Base-by-base conservation (phyloP, 257 asterid species). In the Haberlea rhodopensis region DNA sequence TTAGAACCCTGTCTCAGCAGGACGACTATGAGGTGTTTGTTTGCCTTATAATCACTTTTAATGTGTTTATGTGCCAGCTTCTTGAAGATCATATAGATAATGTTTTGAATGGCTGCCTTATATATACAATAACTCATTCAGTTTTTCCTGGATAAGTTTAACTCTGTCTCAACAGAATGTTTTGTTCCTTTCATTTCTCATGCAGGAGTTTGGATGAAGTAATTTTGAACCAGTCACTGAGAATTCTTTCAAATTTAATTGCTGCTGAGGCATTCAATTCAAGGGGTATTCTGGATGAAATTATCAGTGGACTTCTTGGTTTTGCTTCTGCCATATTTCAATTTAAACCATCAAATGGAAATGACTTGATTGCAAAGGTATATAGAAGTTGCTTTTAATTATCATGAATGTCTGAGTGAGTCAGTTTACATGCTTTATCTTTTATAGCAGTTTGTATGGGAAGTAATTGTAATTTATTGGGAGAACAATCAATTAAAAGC, bases 331-430 rank as follows among this genome's bases (percentile, higher is more conserved):
- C 85, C 63, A 63, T 86, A 53, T 63, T 76, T 66, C 81, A 74
- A 65, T 56, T 74, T 31, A 82, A 80, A 78, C 68, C 77, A 48
- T 52, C 85, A 57, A 87, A 86, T 71, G 80, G 86, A 65, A 79
- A 75, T 73, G 97, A 90, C 74, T 81, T 90, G 82, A 70, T 89
- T 78, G 85, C 90, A 57, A 92, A 89, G 97, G 99, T 90, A 87
- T 43, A 28, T 66, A 46, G 7, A 26, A 58, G 48, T 46, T 29
- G 21, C 49, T 24, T 34, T 67, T 21, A 32, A 21, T 46, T 31
- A 43, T 63, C 54, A 46, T 49, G 65, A 69, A 65, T 56, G 19
- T 53, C 57, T 31, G 37, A 62, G 21, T 57, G 18, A 60, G 23
- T 52, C 59, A 2, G 19, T 43, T 31, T 63, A 28, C 48, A 20